These are phyloP conservation scores for Parathielavia appendiculata DNA, from an alignment of 495 filamentous ascomycete genomes.

Conservation along the genomic window DNA sequence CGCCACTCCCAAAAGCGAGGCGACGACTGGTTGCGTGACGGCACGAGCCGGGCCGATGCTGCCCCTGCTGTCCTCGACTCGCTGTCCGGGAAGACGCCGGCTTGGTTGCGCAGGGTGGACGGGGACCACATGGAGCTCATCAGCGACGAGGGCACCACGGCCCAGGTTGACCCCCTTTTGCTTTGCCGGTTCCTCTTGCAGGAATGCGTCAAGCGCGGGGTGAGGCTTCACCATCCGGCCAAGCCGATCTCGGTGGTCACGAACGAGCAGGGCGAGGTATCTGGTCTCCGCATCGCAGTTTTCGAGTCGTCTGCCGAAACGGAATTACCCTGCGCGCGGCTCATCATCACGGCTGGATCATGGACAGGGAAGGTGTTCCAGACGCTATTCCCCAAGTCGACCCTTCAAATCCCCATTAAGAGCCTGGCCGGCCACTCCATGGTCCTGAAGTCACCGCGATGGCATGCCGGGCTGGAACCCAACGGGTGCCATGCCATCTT, in stretches of 20 bases:
- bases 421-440: constrained; percentile 69
- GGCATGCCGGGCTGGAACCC: constrained; percentile 36
- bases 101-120: constrained; percentile 55
- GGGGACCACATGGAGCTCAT: constrained; percentile 57
- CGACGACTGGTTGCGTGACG: constrained; percentile 60
- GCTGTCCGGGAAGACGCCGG: constrained; percentile 32
- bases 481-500: constrained; percentile 64
- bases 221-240: constrained; percentile 61
- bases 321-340: constrained; percentile 50
- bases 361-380: constrained; percentile 63
- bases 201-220: constrained; percentile 53
- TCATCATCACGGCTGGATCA: constrained; percentile 63
- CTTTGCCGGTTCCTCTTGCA: constrained; percentile 61
- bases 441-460: constrained; percentile 57
- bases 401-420: constrained; percentile 48
- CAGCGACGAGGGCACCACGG: constrained; percentile 55
- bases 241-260: constrained; percentile 49
- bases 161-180: constrained; percentile 59
- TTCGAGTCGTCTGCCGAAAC: constrained; percentile 47
- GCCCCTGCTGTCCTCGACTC: constrained; percentile 40
- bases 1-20: constrained; percentile 31
- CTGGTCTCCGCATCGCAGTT: constrained; percentile 42
- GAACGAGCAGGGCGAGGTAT: constrained; percentile 43
- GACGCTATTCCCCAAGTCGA: constrained; percentile 56
- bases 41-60: constrained; percentile 57